Evolutionary conservation across 148 eudicot genomes (phyloP).

Genomic region (Hydrangea macrophylla): DNA sequence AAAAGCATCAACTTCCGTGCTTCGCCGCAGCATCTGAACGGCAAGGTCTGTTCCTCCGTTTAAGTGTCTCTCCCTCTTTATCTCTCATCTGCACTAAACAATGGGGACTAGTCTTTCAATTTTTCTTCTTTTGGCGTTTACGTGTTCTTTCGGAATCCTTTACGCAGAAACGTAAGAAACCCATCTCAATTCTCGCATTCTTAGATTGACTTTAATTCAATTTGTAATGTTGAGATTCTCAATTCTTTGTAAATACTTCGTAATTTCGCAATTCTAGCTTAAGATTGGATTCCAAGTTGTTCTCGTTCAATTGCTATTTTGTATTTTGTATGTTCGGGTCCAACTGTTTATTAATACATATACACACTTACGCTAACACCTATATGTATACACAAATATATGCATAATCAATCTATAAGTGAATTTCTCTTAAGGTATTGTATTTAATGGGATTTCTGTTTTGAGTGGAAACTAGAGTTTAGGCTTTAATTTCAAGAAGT

Average conservation of each 20-base stretch:
- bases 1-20: too few relatives aligned
- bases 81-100: slow-evolving; percentile 2
- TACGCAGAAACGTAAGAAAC: slow-evolving; percentile 45
- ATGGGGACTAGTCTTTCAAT: slow-evolving; percentile 38
- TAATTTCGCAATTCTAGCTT: slow-evolving; percentile 11
- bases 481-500: not conserved
- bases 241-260: not conserved
- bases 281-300: not conserved
- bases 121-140: slow-evolving; percentile 25
- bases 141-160: slow-evolving; percentile 19
- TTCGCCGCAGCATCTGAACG: not conserved
- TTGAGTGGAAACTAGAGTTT: not conserved
- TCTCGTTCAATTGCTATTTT: slow-evolving; percentile 10
- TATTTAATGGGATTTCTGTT: not conserved
- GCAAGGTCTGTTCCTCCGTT: not conserved
- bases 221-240: not conserved
- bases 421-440: not conserved
- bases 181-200: slow-evolving; percentile 1
- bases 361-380: not conserved
- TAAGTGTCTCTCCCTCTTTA: slow-evolving; percentile 1
- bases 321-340: not conserved
- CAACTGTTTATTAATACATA: not conserved
- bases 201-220: slow-evolving; percentile 1
- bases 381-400: not conserved
- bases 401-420: not conserved